These are phyloP conservation scores for Rhamnella rubrinervis DNA, from an alignment of 331 rosid species.

Conservation along the genomic window DNA sequence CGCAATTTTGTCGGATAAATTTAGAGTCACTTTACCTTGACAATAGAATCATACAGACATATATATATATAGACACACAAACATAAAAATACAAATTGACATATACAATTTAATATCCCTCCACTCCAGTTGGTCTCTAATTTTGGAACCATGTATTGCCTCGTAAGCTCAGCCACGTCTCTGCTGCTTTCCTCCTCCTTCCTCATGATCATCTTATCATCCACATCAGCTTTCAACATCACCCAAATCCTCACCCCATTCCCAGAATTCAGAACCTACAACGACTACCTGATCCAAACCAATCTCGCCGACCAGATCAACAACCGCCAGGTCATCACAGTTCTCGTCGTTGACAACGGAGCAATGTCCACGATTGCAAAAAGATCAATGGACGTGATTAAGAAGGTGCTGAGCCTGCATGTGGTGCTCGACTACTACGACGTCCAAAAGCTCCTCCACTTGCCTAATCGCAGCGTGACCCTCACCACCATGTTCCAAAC, in stretches of 20 bases:
- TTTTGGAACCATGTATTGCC: background rate
- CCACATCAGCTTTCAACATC: conserved; percentile 33
- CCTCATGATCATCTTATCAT: conserved; percentile 4
- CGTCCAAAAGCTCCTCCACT: conserved; percentile 3
- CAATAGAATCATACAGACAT: too few species aligned
- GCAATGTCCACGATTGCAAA: conserved; percentile 28
- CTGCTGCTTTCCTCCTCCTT: background rate
- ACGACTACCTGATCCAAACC: conserved; percentile 42
- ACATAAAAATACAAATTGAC: too few species aligned
- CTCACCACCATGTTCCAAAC: conserved; percentile 41
- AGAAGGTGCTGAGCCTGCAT: conserved; percentile 38
- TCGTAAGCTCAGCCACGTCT: background rate
- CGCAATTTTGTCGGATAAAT: too few species aligned
- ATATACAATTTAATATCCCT: too few species aligned
- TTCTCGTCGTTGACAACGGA: conserved; percentile 39
- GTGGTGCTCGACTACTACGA: conserved; percentile 34
- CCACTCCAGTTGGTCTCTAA: too few species aligned
- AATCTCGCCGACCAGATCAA: conserved; percentile 28
- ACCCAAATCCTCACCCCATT: conserved; percentile 20
- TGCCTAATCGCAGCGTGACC: background rate
- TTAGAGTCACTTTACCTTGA: too few species aligned
- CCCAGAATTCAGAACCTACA: conserved; percentile 31
- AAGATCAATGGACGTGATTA: conserved; percentile 30
- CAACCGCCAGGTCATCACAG: conserved; percentile 17
- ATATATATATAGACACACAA: too few species aligned